Evolutionary conservation across 768 basidiomycete genomes (phyloP).

Genomic region (Terana coerulea): DNA sequence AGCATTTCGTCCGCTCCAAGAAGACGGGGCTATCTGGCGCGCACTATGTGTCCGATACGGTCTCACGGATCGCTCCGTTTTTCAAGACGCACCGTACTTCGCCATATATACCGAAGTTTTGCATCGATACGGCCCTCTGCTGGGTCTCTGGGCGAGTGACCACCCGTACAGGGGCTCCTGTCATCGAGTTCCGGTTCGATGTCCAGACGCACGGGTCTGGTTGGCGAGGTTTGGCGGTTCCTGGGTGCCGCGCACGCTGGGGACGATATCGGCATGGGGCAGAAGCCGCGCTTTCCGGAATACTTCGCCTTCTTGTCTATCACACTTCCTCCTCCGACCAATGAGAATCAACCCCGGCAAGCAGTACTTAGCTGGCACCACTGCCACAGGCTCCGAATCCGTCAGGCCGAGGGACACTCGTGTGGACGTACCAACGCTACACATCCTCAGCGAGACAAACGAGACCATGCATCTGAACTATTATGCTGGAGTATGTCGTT

Average conservation of each 20-base stretch:
- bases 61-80: conserved; percentile 8
- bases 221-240: conserved; percentile 23
- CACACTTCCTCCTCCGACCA: neutral
- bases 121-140: conserved; percentile 19
- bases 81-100: conserved; percentile 12
- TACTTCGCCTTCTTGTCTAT: conserved; percentile 6
- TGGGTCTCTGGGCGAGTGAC: conserved; percentile 24
- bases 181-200: conserved; percentile 22
- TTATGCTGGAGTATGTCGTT: neutral
- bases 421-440: conserved; percentile 7
- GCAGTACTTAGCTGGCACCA: conserved; percentile 1
- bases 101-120: conserved; percentile 18
- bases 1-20: no score
- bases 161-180: conserved; percentile 18
- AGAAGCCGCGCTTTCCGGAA: neutral
- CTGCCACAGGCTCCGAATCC: neutral
- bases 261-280: neutral
- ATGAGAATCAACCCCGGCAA: neutral
- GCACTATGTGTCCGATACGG: conserved; percentile 17
- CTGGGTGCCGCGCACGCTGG: neutral
- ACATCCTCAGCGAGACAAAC: conserved; percentile 14
- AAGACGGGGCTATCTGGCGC: conserved; percentile 15
- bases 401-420: neutral
- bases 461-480: neutral
- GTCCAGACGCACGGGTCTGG: conserved; percentile 15